Base-by-base conservation (phyloP, 495 filamentous ascomycete species). In the Parathielavia appendiculata region DNA sequence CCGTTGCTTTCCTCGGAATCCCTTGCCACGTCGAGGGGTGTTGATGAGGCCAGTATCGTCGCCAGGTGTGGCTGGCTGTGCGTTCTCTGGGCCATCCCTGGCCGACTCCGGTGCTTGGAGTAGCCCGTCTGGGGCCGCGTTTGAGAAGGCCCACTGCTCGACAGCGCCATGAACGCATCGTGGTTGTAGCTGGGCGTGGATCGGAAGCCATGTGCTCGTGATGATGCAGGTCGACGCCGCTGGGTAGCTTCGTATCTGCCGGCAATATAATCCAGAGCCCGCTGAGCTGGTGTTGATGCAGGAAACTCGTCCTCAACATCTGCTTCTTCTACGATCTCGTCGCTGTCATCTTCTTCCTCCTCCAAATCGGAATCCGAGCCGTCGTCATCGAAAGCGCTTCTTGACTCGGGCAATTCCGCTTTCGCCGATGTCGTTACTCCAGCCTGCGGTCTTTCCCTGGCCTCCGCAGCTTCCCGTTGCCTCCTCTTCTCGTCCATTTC, bases 211-310 rank as follows among this genome's bases (percentile, higher is more conserved):
- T 57, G 47, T 9, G 61, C 40, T 34, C 61, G 63, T 13, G 61
- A 51, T 16, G 63, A 45, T 36, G 50, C 2, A 30, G 26, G 56
- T 60, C 56, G 54, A 5, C 35, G 51, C 13, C 51, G 57, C 8
- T 36, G 51, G 11, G 58, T 46, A n/a, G 60, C 39, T 13, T 61
- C 67, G 35, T 72, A 65, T 14, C 76, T 73, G 26, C 73, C 75
- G 11, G 79, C 63, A 13, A 81, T 80, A 61, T 75, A 81, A 13
- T 77, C 67, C n/a, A 81, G 64, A 5, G 80, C 76, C 47, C 67
- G 71, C 35, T 75, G 73, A 14, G 78, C 72, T 8, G 72, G 70
- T 53, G 59, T 30, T 6, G 59, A 44, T 7, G 50, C 23, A 1
- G 61, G 52, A 56, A 75, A 68, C 22, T 65, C 47, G 63, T 75